phyloP scores from a whole-genome alignment of 108 stramenopile species.

The Nannochloropsis oceanica region DNA sequence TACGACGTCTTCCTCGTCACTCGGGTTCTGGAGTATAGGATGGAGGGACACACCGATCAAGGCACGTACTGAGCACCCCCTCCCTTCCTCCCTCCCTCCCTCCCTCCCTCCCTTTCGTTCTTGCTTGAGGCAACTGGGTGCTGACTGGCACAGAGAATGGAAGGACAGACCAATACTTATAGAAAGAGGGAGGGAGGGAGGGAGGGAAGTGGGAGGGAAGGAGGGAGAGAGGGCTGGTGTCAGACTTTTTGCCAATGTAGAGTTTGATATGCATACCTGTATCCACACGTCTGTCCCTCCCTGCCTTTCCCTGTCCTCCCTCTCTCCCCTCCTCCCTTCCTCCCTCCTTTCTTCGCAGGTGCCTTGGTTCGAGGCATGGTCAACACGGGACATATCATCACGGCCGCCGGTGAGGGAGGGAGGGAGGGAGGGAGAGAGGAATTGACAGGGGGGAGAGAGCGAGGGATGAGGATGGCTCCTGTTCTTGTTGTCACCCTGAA shows the following conservation, averaged over 20 bases:
- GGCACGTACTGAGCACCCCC: background rate
- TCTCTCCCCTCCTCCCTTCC: background rate
- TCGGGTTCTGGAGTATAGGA: slow-evolving; percentile 35
- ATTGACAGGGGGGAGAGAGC: too few species aligned
- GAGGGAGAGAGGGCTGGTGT: too few species aligned
- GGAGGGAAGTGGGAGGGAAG: background rate
- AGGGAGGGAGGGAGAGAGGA: background rate
- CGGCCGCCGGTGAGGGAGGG: background rate
- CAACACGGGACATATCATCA: slow-evolving; percentile 30
- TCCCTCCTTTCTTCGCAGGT: background rate
- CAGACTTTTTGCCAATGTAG: too few species aligned
- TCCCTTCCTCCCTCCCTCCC: too few species aligned
- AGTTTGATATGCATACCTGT: background rate
- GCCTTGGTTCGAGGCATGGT: slow-evolving; percentile 29
- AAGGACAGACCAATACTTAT: slow-evolving; percentile 8
- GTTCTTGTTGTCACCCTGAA: background rate
- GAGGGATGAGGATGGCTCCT: too few species aligned
- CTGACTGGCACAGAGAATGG: slow-evolving; percentile 19
- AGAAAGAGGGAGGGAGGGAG: background rate
- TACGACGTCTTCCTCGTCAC: slow-evolving; percentile 41
- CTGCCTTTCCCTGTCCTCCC: background rate
- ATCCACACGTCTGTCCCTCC: background rate
- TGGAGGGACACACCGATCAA: slow-evolving; percentile 17
- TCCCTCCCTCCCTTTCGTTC: too few species aligned
- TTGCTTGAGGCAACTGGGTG: too few species aligned